These are phyloP conservation scores for Dissophora ornata DNA, from an alignment of 192 early-diverging fungal species.

Conservation along the genomic window DNA sequence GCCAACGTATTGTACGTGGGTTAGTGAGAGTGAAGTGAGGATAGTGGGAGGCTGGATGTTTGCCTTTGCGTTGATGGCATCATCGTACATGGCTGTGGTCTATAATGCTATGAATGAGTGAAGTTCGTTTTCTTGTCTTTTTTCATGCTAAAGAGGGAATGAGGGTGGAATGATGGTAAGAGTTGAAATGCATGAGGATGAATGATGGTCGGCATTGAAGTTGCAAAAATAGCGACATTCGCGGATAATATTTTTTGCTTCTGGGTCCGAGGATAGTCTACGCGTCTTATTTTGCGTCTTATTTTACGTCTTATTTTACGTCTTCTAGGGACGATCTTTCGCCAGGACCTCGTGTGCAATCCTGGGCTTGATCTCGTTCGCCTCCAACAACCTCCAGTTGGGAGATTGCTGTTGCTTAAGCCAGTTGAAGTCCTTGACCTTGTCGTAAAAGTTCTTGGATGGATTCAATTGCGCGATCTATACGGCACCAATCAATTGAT, in stretches of 20 bases:
- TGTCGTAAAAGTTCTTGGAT: conserved; percentile 62
- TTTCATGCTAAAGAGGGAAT: too few relatives aligned
- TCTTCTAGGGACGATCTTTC: conserved; percentile 9
- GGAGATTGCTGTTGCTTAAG: conserved; percentile 80
- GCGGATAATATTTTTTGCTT: too few relatives aligned
- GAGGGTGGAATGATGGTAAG: too few relatives aligned
- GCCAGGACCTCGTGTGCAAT: conserved; percentile 3
- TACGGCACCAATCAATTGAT: not conserved
- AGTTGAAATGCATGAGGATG: too few relatives aligned
- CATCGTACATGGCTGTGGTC: conserved; percentile 1
- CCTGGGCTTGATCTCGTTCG: conserved; percentile 9
- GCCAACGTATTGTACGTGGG: conserved; percentile 73
- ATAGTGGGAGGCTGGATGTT: conserved; percentile 28
- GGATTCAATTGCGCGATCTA: conserved; percentile 46
- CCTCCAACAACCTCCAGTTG: conserved; percentile 73
- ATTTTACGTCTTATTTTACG: not conserved
- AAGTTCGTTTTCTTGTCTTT: too few relatives aligned
- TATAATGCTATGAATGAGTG: too few relatives aligned
- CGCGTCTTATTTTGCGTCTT: too few relatives aligned
- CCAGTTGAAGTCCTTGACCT: conserved; percentile 95
- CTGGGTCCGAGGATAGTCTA: too few relatives aligned
- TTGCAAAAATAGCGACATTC: not conserved
- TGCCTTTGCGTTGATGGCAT: conserved; percentile 7
- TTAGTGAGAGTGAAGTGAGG: conserved; percentile 74
- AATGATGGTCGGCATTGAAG: not conserved